Conservation (phyloP, 495 filamentous ascomycete genomes). For the Ramalina intermedia region DNA sequence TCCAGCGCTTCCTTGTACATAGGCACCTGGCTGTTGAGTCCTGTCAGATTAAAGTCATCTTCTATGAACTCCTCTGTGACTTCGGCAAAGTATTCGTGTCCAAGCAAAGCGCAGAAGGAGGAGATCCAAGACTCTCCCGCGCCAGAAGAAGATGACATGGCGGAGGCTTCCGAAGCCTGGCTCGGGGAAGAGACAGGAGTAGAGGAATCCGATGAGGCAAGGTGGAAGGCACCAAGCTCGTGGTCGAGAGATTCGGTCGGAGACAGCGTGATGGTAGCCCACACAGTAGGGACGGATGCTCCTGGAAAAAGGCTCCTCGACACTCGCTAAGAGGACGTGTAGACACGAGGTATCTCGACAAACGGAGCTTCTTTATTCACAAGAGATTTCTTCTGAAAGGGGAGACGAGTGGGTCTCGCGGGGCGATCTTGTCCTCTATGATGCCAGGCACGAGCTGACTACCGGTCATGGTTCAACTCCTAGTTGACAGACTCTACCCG, state of each 20-base stretch:
- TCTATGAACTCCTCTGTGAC: conserved; percentile 98
- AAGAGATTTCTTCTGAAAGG: too few relatives aligned
- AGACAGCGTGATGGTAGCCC: conserved; percentile 14
- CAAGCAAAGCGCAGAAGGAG: conserved; percentile 85
- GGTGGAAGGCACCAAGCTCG: conserved; percentile 12
- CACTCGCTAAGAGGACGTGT: too few relatives aligned
- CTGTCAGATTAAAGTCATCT: conserved; percentile 98
- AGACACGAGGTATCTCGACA: too few relatives aligned
- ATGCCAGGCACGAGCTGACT: too few relatives aligned
- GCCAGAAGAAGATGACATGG: conserved; percentile 60
- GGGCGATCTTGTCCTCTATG: too few relatives aligned
- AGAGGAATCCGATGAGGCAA: conserved; percentile 23
- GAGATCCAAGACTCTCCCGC: conserved; percentile 93
- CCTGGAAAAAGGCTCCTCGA: background rate
- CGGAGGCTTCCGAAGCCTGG: conserved; percentile 30
- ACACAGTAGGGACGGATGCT: background rate
- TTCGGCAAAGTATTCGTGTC: conserved; percentile 98
- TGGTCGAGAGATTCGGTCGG: conserved; percentile 12
- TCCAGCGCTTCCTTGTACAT: conserved; percentile 97
- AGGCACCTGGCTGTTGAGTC: conserved; percentile 83
- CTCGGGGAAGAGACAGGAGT: conserved; percentile 29
- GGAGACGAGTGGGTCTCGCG: too few relatives aligned
- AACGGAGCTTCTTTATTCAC: too few relatives aligned
- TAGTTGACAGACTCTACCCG: too few relatives aligned
- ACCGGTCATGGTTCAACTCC: too few relatives aligned